phyloP scores from a whole-genome alignment of 257 asterid genomes.

The Primulina huaijiensis region DNA sequence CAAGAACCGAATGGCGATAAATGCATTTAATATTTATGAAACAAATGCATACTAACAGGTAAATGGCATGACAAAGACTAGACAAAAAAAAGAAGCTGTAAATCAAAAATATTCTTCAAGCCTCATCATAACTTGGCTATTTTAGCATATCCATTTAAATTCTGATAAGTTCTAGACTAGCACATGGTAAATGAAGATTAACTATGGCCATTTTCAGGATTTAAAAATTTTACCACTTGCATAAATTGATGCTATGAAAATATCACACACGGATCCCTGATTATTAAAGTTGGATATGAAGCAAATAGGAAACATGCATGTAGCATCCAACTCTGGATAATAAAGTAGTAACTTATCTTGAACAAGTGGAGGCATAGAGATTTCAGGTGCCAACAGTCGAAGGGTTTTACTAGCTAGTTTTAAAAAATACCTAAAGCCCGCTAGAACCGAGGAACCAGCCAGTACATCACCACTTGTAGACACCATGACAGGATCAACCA shows the following conservation, averaged over 20 bases:
- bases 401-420: neutral
- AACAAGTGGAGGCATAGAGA: neutral
- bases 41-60: neutral
- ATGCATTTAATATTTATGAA: neutral
- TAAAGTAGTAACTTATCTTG: neutral
- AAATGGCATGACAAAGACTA: neutral
- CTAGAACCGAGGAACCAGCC: constrained; percentile 67
- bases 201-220: neutral
- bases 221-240: neutral
- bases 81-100: neutral
- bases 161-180: neutral
- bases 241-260: too few relatives aligned
- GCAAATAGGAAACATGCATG: neutral
- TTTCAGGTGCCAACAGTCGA: neutral
- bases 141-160: neutral
- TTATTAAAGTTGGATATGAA: neutral
- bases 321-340: neutral
- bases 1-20: neutral
- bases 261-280: too few relatives aligned
- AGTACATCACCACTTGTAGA: constrained; percentile 88
- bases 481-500: constrained; percentile 98
- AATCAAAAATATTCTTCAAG: neutral
- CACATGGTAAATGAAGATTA: neutral
- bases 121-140: neutral
- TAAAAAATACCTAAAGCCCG: constrained; percentile 55